Conservation (phyloP, 768 basidiomycete species). For the Naganishia antarctica region DNA sequence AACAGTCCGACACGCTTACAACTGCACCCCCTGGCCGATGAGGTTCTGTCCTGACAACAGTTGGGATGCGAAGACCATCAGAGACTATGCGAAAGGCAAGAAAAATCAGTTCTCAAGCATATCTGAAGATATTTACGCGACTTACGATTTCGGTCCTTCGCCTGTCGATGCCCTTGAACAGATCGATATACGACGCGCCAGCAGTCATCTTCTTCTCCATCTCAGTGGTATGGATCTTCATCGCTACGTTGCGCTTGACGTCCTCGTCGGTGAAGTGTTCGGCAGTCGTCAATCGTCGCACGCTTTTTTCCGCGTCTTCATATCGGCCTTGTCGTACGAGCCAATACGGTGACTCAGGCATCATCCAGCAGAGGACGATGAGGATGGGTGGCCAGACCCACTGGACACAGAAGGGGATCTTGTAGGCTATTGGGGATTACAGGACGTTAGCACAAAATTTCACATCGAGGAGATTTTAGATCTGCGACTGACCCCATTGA, state of each 20-base stretch:
- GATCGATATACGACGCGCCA: conserved; percentile 50
- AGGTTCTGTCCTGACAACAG: conserved; percentile 31
- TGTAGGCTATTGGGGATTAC: conserved; percentile 7
- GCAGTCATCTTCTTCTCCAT: conserved; percentile 46
- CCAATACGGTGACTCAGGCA: conserved; percentile 45
- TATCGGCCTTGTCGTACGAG: conserved; percentile 43
- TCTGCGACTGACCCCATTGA: conserved; percentile 28
- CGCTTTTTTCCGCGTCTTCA: conserved; percentile 32
- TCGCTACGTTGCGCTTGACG: conserved; percentile 45
- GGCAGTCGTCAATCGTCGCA: conserved; percentile 24
- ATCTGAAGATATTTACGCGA: neutral
- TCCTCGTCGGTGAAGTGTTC: conserved; percentile 37
- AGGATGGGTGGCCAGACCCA: conserved; percentile 37
- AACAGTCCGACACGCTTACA: too few species aligned
- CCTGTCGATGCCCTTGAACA: conserved; percentile 49
- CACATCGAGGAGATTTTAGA: neutral
- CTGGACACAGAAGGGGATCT: conserved; percentile 24
- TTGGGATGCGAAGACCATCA: conserved; percentile 34
- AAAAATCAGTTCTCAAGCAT: neutral
- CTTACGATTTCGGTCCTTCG: conserved; percentile 26
- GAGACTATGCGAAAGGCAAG: neutral
- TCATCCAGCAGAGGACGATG: conserved; percentile 30
- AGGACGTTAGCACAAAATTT: neutral
- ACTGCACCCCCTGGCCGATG: conserved; percentile 44
- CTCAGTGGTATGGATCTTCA: conserved; percentile 50